Evolutionary conservation across 371 early-diverging fungal species (phyloP).

Genomic region (Mycotypha africana): DNA sequence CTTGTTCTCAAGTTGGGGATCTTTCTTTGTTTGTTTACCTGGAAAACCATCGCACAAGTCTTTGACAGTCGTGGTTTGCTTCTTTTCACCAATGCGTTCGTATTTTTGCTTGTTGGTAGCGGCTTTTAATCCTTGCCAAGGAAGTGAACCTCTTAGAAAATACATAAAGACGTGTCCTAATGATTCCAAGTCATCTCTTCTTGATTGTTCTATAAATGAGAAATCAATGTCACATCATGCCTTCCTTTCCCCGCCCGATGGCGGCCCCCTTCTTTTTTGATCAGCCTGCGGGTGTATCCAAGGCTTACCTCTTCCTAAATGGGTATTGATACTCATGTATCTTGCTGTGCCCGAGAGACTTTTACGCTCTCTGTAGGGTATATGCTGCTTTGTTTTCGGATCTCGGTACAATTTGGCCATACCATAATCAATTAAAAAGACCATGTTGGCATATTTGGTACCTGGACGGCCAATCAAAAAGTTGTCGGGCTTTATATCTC

Average conservation of each 20-base stretch:
- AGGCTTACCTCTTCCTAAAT: constrained; percentile 64
- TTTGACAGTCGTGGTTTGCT: constrained; percentile 87
- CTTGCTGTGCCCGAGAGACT: constrained; percentile 92
- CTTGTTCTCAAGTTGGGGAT: too few relatives aligned
- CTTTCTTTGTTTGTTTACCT: constrained; percentile 24
- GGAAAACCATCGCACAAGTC: constrained; percentile 95
- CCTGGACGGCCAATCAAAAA: constrained; percentile 86
- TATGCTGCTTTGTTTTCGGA: constrained; percentile 87
- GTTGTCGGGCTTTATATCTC: constrained; percentile 99
- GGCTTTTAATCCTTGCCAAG: constrained; percentile 99
- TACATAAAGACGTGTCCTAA: constrained; percentile 99
- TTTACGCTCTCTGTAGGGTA: constrained; percentile 86
- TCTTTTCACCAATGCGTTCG: constrained; percentile 97
- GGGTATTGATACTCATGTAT: constrained; percentile 96
- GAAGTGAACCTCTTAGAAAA: constrained; percentile 96
- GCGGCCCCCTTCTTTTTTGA: too few relatives aligned
- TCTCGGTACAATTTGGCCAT: constrained; percentile 93
- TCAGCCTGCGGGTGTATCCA: too few relatives aligned
- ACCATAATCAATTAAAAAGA: constrained; percentile 91
- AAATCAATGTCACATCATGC: too few relatives aligned
- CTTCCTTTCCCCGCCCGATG: too few relatives aligned
- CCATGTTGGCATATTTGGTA: constrained; percentile 53
- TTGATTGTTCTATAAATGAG: constrained; percentile 80
- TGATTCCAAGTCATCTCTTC: constrained; percentile 98
- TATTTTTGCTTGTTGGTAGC: constrained; percentile 99